A percentile compares a stretch with the other conserved stretches of the same genome.
These are phyloP conservation scores for Periconia sp. DNA, from an alignment of 2,329 filamentous ascomycete species.

Conservation along the genomic window DNA sequence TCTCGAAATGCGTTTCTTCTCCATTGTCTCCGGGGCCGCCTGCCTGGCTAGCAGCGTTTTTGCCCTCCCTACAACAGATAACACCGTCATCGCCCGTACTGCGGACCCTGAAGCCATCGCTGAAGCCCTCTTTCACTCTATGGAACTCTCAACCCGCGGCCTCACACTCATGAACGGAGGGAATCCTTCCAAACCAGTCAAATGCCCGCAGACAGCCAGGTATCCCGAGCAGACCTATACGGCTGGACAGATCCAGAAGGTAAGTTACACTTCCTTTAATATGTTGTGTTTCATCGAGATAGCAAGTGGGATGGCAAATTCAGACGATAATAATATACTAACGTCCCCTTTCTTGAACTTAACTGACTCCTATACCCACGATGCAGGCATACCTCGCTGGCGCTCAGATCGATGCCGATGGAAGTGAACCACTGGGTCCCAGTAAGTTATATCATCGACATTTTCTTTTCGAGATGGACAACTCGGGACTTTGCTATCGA, in stretches of 20 bases:
- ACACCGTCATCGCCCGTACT: not conserved
- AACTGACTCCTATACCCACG: too few relatives aligned
- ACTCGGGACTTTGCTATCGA: too few relatives aligned
- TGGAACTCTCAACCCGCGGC: too few relatives aligned
- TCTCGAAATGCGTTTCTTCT: not conserved
- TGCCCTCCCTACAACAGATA: not conserved
- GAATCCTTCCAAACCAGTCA: too few relatives aligned
- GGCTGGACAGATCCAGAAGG: not conserved
- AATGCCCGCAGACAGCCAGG: too few relatives aligned
- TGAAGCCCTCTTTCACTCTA: not conserved
- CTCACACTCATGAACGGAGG: too few relatives aligned
- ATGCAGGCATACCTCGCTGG: not conserved
- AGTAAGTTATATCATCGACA: not conserved
- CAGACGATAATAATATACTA: too few relatives aligned
- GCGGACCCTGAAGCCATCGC: not conserved
- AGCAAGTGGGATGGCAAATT: too few relatives aligned
- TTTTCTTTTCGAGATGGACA: too few relatives aligned
- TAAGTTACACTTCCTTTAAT: too few relatives aligned
- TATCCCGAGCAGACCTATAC: not conserved
- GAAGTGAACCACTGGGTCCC: not conserved
- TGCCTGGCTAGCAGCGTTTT: not conserved
- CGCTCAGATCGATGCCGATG: not conserved
- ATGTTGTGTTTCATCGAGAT: too few relatives aligned
- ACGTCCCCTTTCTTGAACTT: too few relatives aligned
- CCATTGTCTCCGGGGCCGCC: not conserved